Conservation (phyloP, 352 stramenopile species). For the Thraustochytrium sp. region DNA sequence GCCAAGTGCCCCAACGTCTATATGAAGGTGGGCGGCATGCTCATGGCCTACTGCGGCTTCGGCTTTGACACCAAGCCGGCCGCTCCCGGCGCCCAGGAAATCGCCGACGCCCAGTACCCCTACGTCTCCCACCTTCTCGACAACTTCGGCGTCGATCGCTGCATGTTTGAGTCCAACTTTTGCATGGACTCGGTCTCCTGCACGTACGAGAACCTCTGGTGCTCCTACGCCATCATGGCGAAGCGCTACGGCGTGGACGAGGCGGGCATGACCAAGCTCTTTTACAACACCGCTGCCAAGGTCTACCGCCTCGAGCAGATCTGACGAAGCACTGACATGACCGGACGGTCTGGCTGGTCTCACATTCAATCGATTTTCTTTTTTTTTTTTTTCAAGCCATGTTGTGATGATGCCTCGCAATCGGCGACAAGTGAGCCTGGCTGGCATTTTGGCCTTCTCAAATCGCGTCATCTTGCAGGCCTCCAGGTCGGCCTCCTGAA, state of each 20-base stretch:
- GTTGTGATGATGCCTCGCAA: too few species aligned
- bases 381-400: too few species aligned
- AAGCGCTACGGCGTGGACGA: slow-evolving; percentile 1
- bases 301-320: too few species aligned
- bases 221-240: slow-evolving; percentile 3
- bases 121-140: slow-evolving; percentile 5
- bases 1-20: not conserved
- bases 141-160: slow-evolving; percentile 32
- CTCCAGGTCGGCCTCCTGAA: too few species aligned
- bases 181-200: slow-evolving; percentile 19
- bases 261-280: slow-evolving; percentile 40
- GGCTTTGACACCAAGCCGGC: not conserved
- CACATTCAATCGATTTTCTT: too few species aligned
- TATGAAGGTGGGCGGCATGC: slow-evolving; percentile 36
- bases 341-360: too few species aligned
- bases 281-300: not conserved
- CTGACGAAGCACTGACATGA: too few species aligned
- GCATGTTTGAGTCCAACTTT: slow-evolving; percentile 44
- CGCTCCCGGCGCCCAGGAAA: not conserved
- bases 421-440: too few species aligned
- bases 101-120: slow-evolving; percentile 1
- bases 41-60: slow-evolving; percentile 29
- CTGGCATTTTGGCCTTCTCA: too few species aligned
- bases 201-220: not conserved
- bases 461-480: too few species aligned